Evolutionary conservation across 2,329 filamentous ascomycete genomes (phyloP).

Genomic region (Helicocarpus griseus): DNA sequence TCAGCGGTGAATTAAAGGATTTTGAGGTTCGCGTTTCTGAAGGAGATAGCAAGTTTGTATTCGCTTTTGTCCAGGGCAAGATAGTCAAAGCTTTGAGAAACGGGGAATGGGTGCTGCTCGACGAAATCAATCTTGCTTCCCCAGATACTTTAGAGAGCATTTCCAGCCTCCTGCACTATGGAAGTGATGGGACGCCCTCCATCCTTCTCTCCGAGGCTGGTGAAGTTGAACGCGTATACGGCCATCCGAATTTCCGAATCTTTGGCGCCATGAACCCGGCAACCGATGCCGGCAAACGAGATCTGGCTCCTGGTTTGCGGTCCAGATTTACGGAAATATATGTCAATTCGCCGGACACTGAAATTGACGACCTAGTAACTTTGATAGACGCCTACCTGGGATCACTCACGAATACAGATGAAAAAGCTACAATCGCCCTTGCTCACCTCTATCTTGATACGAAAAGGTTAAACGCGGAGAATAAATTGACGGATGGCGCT

Average conservation of each 20-base stretch:
- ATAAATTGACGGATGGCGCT: slow-evolving; percentile 83
- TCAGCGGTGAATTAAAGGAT: slow-evolving; percentile 62
- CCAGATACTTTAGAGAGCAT: slow-evolving; percentile 92
- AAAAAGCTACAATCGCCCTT: slow-evolving; percentile 67
- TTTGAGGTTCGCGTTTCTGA: slow-evolving; percentile 67
- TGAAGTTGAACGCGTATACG: slow-evolving; percentile 78
- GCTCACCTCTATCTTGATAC: slow-evolving; percentile 81
- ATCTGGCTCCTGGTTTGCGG: slow-evolving; percentile 77
- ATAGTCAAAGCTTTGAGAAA: slow-evolving; percentile 93
- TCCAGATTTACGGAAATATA: slow-evolving; percentile 95
- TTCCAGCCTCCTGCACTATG: slow-evolving; percentile 71
- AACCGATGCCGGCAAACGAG: slow-evolving; percentile 92
- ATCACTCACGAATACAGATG: slow-evolving; percentile 58
- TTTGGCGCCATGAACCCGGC: slow-evolving; percentile 99
- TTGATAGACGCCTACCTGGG: slow-evolving; percentile 86
- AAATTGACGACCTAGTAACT: slow-evolving; percentile 73
- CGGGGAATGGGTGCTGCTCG: slow-evolving; percentile 91
- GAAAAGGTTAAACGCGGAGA: slow-evolving; percentile 69
- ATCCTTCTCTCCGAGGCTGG: slow-evolving; percentile 88
- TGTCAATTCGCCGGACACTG: slow-evolving; percentile 78
- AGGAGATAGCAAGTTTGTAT: slow-evolving; percentile 73
- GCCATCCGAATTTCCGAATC: slow-evolving; percentile 86
- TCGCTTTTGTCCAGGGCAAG: slow-evolving; percentile 92
- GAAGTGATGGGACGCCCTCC: slow-evolving; percentile 62
- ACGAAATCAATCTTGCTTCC: slow-evolving; percentile 94